phyloP scores from a whole-genome alignment of 768 basidiomycete genomes.

The Galerina sulciceps region DNA sequence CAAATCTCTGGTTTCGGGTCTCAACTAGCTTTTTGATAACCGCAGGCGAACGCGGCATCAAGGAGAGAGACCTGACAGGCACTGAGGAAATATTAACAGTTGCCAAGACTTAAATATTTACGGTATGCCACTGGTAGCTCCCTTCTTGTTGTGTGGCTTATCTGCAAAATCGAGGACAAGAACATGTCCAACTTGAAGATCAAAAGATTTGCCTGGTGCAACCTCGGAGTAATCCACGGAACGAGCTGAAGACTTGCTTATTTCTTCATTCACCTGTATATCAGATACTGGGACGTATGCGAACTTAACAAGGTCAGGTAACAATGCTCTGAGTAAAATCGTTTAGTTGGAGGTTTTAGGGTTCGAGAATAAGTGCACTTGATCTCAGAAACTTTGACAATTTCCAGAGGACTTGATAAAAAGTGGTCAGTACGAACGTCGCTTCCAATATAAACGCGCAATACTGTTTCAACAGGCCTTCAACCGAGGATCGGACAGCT shows the following conservation, averaged over 20 bases:
- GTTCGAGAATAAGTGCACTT: conserved; percentile 54
- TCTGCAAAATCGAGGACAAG: conserved; percentile 50
- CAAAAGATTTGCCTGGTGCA: conserved; percentile 38
- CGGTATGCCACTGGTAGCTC: conserved; percentile 31
- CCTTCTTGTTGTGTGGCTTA: conserved; percentile 40
- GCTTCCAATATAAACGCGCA: neutral
- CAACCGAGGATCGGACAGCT: conserved; percentile 77
- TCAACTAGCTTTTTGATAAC: conserved; percentile 74
- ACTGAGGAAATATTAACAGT: conserved; percentile 8
- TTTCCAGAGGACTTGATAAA: conserved; percentile 68
- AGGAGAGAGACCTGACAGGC: neutral
- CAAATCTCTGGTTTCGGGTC: conserved; percentile 68
- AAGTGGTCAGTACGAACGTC: neutral
- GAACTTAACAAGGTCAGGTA: conserved; percentile 82
- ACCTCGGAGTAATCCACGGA: conserved; percentile 40
- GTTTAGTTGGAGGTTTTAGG: neutral
- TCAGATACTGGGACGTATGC: conserved; percentile 75
- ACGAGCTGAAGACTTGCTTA: conserved; percentile 8
- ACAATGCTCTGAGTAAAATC: conserved; percentile 53
- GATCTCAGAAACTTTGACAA: conserved; percentile 80
- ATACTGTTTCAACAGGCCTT: conserved; percentile 78
- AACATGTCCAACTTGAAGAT: conserved; percentile 37
- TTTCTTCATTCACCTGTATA: conserved; percentile 51
- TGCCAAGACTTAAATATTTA: neutral
- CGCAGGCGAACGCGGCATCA: conserved; percentile 52